Base-by-base conservation (phyloP, 192 early-diverging fungal species). In the Funneliformis mosseae region DNA sequence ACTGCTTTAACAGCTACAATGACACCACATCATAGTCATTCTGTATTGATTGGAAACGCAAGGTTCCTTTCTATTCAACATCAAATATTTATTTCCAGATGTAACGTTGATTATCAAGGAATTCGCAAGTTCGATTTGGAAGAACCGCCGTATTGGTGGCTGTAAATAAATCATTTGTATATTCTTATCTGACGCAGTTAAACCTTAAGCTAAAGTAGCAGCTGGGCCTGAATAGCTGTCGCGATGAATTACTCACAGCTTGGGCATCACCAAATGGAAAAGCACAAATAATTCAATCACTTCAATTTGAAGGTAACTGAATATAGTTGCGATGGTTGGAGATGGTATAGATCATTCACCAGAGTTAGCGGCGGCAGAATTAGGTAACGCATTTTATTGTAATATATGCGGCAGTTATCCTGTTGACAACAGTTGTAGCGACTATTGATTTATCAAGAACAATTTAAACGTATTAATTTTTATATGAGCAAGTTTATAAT, bases 311-410 rank as follows among this genome's bases (percentile, higher is more conserved):
- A 5, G 80, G 4, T 61, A 80, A 66, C 69, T 69, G 4, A 86
- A 88, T 16, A 81, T 91, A 77, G 93, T 97, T 0, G 97, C 97
- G 7, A 96, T 99, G 95, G 93, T 98, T 3, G 97, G 97, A 16
- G 97, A 99, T 82, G 97, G 97, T 48, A 92, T 97, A 82, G 98
- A 99, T 77, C 97, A 99, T 78, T 94, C 96, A 11, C 96, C 96
- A 28, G 94, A 95, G 10, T 84, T 99, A 72, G 97, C 95, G 0
- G 89, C 90, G 10, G 88, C 94, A 9, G 91, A 98, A 77, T 84
- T 99, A 16, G 97, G 97, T 1, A 94, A 98, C 80, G 95, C 96
- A 0, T 83, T 98, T 38, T 92, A 95, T 99, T 63, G 97, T 96
- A 0, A 93, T 98, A 87, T 96, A 97, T 78, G 96, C 97, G 3